Base-by-base conservation (phyloP, 2,329 filamentous ascomycete species). In the Neofusicoccum laricinum region DNA sequence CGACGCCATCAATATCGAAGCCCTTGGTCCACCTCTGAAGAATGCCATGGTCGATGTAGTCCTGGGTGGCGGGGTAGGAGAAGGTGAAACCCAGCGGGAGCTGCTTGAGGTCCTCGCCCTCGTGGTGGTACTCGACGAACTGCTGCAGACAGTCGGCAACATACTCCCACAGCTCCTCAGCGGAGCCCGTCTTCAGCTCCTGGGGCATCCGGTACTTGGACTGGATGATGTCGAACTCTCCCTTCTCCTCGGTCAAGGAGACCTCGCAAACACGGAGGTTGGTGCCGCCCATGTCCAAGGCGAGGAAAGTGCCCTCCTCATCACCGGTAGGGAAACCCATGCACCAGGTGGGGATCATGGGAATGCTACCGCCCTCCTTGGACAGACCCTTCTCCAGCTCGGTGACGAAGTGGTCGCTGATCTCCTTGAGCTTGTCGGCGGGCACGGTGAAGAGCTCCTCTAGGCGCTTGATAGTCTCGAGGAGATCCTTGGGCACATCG, bases 321-420 rank as follows among this genome's bases (percentile, higher is more conserved):
- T 93, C 77, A 69, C 94, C 94, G 74, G 91, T 90, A 43, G 94
- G 94, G 77, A 92, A 93, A 57, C 87, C 88, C 88, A 97, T 93
- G 66, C 96, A 93, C 94, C 94, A 98, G 65, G 94, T 97, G 65
- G 94, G 91, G 79, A 97, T 97, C 94, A 98, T 98, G 67, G 94
- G 94, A 78, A 99, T 98, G 77, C 90, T 96, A 66, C 93, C 93
- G 67, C 94, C 94, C 79, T 96, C 90, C 65, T 93, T 89, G 63
- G 85, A 90, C 62, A 98, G 84, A 90, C 91, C 93, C 80, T 96
- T 96, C 68, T 88, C 86, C 63, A 99, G 86, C 82, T 99, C 95
- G 38, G 84, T 85, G 58, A 96, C 84, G 76, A 99, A 99, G 77
- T 97, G 94, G 61, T 91, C 84, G 46, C 92, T 94, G 73, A 99